These are phyloP conservation scores for Ascoidea tarda DNA, from an alignment of 805 yeast genomes.

Conservation along the genomic window DNA sequence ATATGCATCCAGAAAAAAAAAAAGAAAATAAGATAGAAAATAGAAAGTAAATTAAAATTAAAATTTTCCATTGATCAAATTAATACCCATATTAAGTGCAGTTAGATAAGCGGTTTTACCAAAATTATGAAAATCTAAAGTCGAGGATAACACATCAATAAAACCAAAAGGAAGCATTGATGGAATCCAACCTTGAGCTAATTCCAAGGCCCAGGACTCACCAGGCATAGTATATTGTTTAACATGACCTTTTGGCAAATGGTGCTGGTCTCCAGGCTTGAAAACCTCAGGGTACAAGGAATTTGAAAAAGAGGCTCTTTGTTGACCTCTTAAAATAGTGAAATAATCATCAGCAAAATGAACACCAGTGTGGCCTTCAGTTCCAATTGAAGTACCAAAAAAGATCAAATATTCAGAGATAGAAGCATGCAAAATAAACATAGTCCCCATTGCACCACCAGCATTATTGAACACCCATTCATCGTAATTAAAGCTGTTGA, in stretches of 20 bases:
- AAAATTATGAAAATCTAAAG: slow-evolving; percentile 64
- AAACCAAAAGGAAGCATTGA: slow-evolving; percentile 96
- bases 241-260: slow-evolving; percentile 52
- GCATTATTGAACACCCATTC: slow-evolving; percentile 97
- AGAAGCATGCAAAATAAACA: slow-evolving; percentile 92
- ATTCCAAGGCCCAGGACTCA: slow-evolving; percentile 78
- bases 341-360: slow-evolving; percentile 98
- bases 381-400: slow-evolving; percentile 88
- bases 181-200: slow-evolving; percentile 99
- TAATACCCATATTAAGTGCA: slow-evolving; percentile 62
- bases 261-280: slow-evolving; percentile 79
- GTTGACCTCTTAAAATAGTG: slow-evolving; percentile 73
- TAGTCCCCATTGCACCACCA: slow-evolving; percentile 97
- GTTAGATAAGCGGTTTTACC: slow-evolving; percentile 59
- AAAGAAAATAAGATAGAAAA: too few species aligned
- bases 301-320: slow-evolving; percentile 56
- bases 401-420: slow-evolving; percentile 83
- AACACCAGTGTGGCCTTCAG: slow-evolving; percentile 92
- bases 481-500: slow-evolving; percentile 58
- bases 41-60: too few species aligned
- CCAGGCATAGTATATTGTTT: slow-evolving; percentile 82
- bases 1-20: background rate
- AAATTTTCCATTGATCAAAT: slow-evolving; percentile 25
- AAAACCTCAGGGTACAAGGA: slow-evolving; percentile 57
- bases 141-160: slow-evolving; percentile 63